These are phyloP conservation scores for Microsporum audouinii DNA, from an alignment of 2,329 filamentous ascomycete genomes.

Conservation along the genomic window DNA sequence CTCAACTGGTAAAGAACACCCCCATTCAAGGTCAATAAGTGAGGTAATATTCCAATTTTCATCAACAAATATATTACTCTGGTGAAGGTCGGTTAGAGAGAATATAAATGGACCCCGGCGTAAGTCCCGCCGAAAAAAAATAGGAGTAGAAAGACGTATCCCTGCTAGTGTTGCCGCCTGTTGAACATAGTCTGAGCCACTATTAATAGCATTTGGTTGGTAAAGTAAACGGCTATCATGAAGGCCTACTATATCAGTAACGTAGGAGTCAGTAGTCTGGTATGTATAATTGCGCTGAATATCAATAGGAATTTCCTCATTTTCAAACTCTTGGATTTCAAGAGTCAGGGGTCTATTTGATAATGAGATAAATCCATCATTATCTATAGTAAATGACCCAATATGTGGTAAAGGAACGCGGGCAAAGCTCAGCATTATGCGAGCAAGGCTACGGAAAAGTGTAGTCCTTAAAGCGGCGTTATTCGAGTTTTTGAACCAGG, in stretches of 20 bases:
- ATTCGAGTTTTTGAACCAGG: constrained; percentile 14
- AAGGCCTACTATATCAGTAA: constrained; percentile 18
- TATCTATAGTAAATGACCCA: constrained; percentile 25
- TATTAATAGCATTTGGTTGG: constrained; percentile 19
- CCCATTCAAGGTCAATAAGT: constrained; percentile 29
- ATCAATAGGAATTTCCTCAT: constrained; percentile 19
- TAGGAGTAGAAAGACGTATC: constrained; percentile 25
- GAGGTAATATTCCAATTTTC: constrained; percentile 24
- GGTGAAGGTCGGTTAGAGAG: constrained; percentile 24
- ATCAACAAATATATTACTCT: constrained; percentile 26
- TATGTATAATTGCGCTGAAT: constrained; percentile 21
- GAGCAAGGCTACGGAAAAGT: constrained; percentile 16
- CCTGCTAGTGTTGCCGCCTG: constrained; percentile 19
- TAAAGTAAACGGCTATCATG: constrained; percentile 21
- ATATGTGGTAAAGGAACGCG: constrained; percentile 22
- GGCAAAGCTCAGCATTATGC: constrained; percentile 14
- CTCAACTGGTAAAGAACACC: constrained; percentile 19
- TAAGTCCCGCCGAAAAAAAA: constrained; percentile 4
- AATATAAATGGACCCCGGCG: constrained; percentile 23
- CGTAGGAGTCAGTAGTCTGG: constrained; percentile 18
- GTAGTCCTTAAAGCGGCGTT: constrained; percentile 14
- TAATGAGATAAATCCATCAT: constrained; percentile 18
- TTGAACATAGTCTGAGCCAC: neutral
- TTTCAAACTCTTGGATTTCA: constrained; percentile 19
- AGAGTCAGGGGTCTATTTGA: constrained; percentile 20